Evolutionary conservation across 2,329 filamentous ascomycete genomes (phyloP), one percentile per base, ranked within the genome.

Genomic region (Neocucurbitaria cava): DNA sequence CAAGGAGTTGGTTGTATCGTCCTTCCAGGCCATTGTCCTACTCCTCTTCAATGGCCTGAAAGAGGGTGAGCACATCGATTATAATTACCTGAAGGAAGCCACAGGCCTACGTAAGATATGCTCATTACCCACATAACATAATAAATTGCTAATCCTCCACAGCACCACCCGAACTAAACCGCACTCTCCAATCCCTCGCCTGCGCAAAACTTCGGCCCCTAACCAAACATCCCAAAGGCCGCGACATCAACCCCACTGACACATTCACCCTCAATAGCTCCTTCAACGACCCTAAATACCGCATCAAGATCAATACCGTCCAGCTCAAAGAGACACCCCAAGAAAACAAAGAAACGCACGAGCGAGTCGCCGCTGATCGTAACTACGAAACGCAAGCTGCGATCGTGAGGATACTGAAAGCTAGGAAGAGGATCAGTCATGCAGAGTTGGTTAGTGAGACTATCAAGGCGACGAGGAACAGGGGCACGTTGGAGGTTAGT

Each of bases 301-400:
- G 92, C 52, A 88, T 99, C 78, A 99, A 99, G 81, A 97, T 99
- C 81, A 99, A 98, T 78, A 94, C 97, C 77, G 95, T 99, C 65
- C 95, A 99, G 77, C 85, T 97, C 46, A 96, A 95, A 78, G 95
- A 99, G 78, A 98, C 95, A 0, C 90, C 90, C 68, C 90, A 94
- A 70, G 95, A 99, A 78, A 97, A 97, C 78, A 90, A 92, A 76
- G 91, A 90, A 66, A 98, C 93, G 1, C 92, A 98, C 76, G 89
- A 96, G 76, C 86, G 92, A 39, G 91, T 99, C 4, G 89, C 88
- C 0, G 89, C 90, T 47, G 95, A 99, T 72, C 83, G 95, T 46
- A 92, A 96, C 70, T 96, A 96, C 69, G 96, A 99, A 79, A 97
- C 93, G 0, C 95, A 99, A 76, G 95, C 95, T 0, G 94, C 95